A percentile compares a stretch with the other conserved stretches of the same genome.
Conservation (phyloP, 2,329 filamentous ascomycete species). For the Dactylellina haptotyla region DNA sequence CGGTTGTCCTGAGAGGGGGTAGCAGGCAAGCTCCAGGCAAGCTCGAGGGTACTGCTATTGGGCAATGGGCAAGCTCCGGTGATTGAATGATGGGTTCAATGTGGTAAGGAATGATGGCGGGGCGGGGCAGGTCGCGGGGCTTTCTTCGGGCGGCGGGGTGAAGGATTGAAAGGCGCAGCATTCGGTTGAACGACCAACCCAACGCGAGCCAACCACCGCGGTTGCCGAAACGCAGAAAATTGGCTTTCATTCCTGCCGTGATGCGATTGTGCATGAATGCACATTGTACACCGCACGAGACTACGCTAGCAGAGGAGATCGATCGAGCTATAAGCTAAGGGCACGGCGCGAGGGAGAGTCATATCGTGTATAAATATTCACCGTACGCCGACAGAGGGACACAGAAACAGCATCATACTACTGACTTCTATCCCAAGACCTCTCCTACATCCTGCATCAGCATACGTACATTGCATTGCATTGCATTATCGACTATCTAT, state of each 20-base stretch:
- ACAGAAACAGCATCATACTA: not conserved
- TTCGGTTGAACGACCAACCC: not conserved
- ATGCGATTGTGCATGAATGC: no score
- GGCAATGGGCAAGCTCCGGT: not conserved
- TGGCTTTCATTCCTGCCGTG: not conserved
- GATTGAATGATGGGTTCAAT: not conserved
- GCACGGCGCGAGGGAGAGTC: not conserved
- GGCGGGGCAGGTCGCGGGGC: constrained; percentile 3
- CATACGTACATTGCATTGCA: not conserved
- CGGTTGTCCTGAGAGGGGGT: not conserved
- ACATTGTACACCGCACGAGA: no score
- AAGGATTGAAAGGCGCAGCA: not conserved
- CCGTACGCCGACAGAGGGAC: not conserved
- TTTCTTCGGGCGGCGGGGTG: not conserved
- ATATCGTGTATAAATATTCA: constrained; percentile 3
- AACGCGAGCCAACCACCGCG: constrained; percentile 10
- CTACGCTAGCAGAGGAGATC: no score
- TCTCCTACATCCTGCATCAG: not conserved
- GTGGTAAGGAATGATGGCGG: not conserved
- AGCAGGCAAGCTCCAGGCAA: not conserved
- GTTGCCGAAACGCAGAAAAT: not conserved
- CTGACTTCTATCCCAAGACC: not conserved
- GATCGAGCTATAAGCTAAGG: not conserved
- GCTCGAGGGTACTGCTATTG: not conserved
- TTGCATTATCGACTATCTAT: not conserved